phyloP scores from a whole-genome alignment of 179 eudicot genomes.

The Camellia oleifera region DNA sequence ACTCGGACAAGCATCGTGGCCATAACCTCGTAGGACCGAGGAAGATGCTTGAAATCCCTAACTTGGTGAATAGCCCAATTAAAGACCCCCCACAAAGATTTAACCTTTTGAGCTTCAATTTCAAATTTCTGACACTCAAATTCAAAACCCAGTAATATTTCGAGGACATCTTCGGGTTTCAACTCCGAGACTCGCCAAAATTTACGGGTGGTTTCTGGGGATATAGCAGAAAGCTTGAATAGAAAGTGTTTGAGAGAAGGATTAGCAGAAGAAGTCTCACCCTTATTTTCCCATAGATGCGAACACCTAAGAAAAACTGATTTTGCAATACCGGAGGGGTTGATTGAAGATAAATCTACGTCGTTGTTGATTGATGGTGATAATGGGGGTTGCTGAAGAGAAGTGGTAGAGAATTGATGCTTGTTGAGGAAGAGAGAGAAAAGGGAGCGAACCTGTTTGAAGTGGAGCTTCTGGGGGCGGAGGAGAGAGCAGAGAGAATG shows the following conservation, averaged over 20 bases:
- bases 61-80: constrained; percentile 41
- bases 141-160: constrained; percentile 52
- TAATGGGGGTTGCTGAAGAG: neutral
- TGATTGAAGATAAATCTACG: constrained; percentile 24
- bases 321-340: constrained; percentile 22
- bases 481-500: constrained; percentile 11
- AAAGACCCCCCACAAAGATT: constrained; percentile 67
- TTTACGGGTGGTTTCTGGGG: constrained; percentile 55
- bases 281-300: constrained; percentile 21
- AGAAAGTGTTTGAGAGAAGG: constrained; percentile 41
- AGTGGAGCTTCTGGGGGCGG: neutral
- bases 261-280: constrained; percentile 4
- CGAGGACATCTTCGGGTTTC: constrained; percentile 55
- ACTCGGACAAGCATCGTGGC: constrained; percentile 48
- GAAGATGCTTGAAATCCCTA: constrained; percentile 47
- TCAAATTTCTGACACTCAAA: constrained; percentile 24
- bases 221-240: constrained; percentile 36
- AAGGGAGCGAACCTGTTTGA: constrained; percentile 24
- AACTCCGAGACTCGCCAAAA: constrained; percentile 38
- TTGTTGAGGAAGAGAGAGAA: constrained; percentile 14
- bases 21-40: constrained; percentile 57
- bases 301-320: constrained; percentile 27
- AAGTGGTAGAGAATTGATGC: constrained; percentile 4
- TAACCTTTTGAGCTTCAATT: constrained; percentile 41
- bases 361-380: constrained; percentile 14